Evolutionary conservation across 2,329 filamentous ascomycete genomes (phyloP).

Genomic region (Mollisia scopiformis): DNA sequence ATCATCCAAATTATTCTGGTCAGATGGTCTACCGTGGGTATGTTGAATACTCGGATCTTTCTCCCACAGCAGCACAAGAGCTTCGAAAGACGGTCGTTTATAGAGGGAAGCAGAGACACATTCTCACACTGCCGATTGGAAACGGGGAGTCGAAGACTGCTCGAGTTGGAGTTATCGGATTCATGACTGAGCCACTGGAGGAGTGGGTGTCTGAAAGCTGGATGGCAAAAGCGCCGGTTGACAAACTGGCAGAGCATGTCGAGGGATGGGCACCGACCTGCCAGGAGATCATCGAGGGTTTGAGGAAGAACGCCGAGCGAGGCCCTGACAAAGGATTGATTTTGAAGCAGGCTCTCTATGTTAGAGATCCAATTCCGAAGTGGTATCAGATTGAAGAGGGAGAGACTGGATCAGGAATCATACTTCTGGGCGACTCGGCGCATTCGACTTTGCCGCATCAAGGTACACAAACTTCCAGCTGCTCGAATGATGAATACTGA

Average conservation of each 20-base stretch:
- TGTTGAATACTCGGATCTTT: background rate
- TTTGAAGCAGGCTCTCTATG: background rate
- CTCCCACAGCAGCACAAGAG: background rate
- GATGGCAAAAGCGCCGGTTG: background rate
- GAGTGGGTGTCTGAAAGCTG: background rate
- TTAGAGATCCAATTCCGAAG: background rate
- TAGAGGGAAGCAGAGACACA: background rate
- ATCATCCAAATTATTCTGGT: background rate
- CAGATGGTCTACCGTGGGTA: background rate
- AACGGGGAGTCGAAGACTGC: background rate
- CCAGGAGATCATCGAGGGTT: background rate
- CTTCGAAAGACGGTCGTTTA: background rate
- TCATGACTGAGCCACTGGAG: background rate
- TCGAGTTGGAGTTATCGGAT: background rate
- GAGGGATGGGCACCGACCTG: background rate
- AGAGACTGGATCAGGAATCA: background rate
- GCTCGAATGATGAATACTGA: background rate
- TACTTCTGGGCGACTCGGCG: slow-evolving; percentile 13
- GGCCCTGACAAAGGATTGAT: background rate
- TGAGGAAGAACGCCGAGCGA: background rate
- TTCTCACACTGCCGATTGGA: background rate
- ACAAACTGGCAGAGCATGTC: background rate
- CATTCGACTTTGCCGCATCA: slow-evolving; percentile 14
- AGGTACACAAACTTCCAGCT: background rate
- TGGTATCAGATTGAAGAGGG: background rate